Conservation (phyloP, 1,284 basidiomycete species). For the Ustilago shanxiensis region DNA sequence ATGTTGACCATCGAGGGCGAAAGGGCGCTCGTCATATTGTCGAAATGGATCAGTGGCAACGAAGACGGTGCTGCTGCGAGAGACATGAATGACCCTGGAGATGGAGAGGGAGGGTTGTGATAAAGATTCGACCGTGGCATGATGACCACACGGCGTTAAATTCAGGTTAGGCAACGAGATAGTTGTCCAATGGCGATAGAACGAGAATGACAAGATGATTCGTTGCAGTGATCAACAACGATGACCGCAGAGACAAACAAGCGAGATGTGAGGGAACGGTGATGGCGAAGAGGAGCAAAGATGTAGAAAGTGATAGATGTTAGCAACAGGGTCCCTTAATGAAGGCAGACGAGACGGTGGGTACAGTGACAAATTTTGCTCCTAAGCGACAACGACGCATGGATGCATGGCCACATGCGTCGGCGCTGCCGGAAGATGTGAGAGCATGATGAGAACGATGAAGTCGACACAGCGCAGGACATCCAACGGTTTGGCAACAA, state of each 20-base stretch:
- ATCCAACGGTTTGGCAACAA: background rate
- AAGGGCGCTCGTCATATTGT: conserved; percentile 42
- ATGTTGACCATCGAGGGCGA: conserved; percentile 52
- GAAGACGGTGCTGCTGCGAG: conserved; percentile 16
- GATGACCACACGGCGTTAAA: conserved; percentile 13
- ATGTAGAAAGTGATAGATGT: conserved; percentile 32
- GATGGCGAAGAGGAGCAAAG: conserved; percentile 9
- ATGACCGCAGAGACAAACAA: background rate
- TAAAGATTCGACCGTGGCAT: conserved; percentile 18
- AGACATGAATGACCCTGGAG: background rate
- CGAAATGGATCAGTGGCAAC: background rate
- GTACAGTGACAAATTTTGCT: conserved; percentile 21
- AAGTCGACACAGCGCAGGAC: background rate
- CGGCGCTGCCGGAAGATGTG: background rate
- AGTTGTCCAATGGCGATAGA: background rate
- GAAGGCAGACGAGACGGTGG: conserved; percentile 16
- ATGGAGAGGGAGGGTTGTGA: conserved; percentile 32
- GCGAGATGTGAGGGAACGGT: conserved; percentile 1
- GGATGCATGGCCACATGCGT: conserved; percentile 5
- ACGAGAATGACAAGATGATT: background rate
- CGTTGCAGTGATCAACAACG: background rate
- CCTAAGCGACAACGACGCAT: conserved; percentile 2
- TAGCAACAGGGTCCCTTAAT: conserved; percentile 31
- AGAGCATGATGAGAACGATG: conserved; percentile 1
- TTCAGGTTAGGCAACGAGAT: background rate